Conservation (phyloP, 371 early-diverging fungal species). For the Lichtheimia ornata region DNA sequence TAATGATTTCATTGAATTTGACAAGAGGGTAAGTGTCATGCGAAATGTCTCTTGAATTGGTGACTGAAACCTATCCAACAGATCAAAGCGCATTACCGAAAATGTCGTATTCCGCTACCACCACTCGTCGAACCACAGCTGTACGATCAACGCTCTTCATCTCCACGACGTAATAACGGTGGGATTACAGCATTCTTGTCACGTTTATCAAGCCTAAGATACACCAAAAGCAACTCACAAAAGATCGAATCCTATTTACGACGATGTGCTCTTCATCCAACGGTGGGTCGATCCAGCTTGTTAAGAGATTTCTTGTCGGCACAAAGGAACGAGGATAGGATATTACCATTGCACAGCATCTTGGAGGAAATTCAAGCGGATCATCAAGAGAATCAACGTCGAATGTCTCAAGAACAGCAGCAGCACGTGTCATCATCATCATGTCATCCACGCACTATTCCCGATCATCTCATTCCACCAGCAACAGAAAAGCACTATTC, state of each 20-base stretch:
- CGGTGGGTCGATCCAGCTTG: constrained; percentile 23
- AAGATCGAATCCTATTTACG: constrained; percentile 31
- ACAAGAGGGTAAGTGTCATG: constrained; percentile 26
- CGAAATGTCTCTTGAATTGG: neutral
- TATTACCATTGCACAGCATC: constrained; percentile 4
- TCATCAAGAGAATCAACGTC: constrained; percentile 3
- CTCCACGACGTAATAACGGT: no score
- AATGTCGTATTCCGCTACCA: constrained; percentile 22
- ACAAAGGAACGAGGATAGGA: constrained; percentile 21
- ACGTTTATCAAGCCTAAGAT: constrained; percentile 3
- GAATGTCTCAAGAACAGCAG: neutral
- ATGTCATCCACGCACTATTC: neutral
- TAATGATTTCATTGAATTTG: constrained; percentile 60
- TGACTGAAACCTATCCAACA: neutral
- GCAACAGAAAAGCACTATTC: neutral
- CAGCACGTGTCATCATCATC: no score
- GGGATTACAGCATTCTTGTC: constrained; percentile 8
- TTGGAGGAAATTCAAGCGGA: constrained; percentile 6
- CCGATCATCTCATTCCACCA: neutral
- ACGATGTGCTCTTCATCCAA: constrained; percentile 23
- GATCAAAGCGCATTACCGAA: constrained; percentile 15
- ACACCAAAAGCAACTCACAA: constrained; percentile 22
- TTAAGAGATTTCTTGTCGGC: constrained; percentile 30
- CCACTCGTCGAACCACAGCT: constrained; percentile 12
- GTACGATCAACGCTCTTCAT: no score